Evolutionary conservation across 257 asterid genomes (phyloP).

Genomic region (Rhazya stricta): DNA sequence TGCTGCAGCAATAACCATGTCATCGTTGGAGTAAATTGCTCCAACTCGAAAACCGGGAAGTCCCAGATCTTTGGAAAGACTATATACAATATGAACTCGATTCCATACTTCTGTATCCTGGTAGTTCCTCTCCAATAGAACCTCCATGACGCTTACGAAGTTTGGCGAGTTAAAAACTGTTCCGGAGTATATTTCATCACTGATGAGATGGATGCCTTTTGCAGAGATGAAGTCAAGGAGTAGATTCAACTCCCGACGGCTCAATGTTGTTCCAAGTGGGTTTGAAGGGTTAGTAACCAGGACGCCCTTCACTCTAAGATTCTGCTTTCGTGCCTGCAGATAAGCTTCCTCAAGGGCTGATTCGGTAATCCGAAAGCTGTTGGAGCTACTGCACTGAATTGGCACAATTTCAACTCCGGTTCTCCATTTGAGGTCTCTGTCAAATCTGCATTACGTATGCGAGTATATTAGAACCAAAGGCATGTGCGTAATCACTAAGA

Average conservation of each 20-base stretch:
- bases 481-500: background rate
- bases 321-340: slow-evolving; percentile 43
- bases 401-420: slow-evolving; percentile 79
- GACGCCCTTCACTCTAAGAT: slow-evolving; percentile 71
- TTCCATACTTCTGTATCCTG: slow-evolving; percentile 31
- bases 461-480: background rate
- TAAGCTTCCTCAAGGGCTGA: slow-evolving; percentile 65
- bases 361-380: slow-evolving; percentile 58
- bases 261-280: slow-evolving; percentile 64
- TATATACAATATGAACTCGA: slow-evolving; percentile 72
- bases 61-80: slow-evolving; percentile 86
- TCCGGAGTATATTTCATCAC: slow-evolving; percentile 84
- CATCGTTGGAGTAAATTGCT: slow-evolving; percentile 59
- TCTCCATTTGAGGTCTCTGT: slow-evolving; percentile 88
- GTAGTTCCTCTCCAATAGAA: slow-evolving; percentile 35
- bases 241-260: slow-evolving; percentile 46
- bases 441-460: slow-evolving; percentile 52
- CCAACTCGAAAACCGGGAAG: slow-evolving; percentile 92
- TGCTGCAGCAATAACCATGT: slow-evolving; percentile 60
- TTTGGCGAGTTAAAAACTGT: slow-evolving; percentile 57
- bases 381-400: slow-evolving; percentile 60
- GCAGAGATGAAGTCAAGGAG: slow-evolving; percentile 49
- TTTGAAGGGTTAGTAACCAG: slow-evolving; percentile 80
- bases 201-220: slow-evolving; percentile 62
- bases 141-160: slow-evolving; percentile 63